Base-by-base conservation (phyloP, 192 early-diverging fungal species). In the Powellomyces hirtus region DNA sequence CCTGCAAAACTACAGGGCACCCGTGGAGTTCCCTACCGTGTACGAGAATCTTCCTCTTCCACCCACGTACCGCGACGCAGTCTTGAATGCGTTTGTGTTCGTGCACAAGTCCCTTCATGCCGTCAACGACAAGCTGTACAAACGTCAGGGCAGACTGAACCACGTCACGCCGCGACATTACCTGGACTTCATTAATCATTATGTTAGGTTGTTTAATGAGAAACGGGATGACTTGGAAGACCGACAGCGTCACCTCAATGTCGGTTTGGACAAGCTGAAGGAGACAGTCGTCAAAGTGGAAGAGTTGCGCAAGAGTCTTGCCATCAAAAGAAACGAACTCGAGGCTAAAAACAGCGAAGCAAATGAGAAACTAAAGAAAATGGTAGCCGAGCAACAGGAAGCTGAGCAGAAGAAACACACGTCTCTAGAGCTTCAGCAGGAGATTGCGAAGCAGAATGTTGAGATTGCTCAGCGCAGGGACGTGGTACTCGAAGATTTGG, bases 91-190 rank as follows among this genome's bases (percentile, higher is more conserved):
- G 1, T 91, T 97, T 64, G 96, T 98, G 0, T 91, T 81, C 59
- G 94, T 94, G 4, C 97, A 99, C 75, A 86, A 92, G 73, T 94
- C 96, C 0, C 80, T 98, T 52, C 89, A 92, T 52, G 89, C 86
- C 0, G 84, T 94, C 67, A 99, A 96, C 72, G 82, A 84, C 31
- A 89, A 89, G 46, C 84, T 99, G 58, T 86, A 81, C 72, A 87
- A 89, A 67, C 84, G 95, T 13, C 88, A 88, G 53, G 94, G 94
- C 5, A 81, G 84, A n/a, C 75, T 83, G 34, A 91, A 92, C 67
- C 90, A 93, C 45, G 92, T 93, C 22, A 99, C 98, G 18, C 98
- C 98, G 18, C 89, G 98, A 34, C 98, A 99, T 74, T 99, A 93
- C 77, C 79, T 99, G 22, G 98, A 99, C 82, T 97, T 98, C 72